A percentile compares a stretch with the other conserved stretches of the same genome.
Evolutionary conservation across 352 stramenopile species (phyloP).

Genomic region (Halophytophthora polymorphica): DNA sequence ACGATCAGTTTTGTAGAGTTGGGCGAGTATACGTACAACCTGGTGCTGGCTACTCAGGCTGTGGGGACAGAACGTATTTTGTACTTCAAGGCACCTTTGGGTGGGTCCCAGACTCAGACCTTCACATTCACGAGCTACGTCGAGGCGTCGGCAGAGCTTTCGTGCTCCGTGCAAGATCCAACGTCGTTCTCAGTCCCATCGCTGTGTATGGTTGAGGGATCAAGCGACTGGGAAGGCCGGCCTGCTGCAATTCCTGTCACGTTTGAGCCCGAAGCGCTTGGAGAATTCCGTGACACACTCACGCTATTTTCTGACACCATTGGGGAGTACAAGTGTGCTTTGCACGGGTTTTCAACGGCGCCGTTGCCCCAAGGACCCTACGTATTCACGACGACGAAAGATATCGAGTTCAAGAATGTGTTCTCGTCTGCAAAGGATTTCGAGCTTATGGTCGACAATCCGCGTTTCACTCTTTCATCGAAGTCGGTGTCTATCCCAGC

Average conservation of each 20-base stretch:
- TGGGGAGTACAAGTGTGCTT: constrained; percentile 82
- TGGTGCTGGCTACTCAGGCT: constrained; percentile 72
- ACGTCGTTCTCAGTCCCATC: constrained; percentile 69
- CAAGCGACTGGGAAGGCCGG: constrained; percentile 73
- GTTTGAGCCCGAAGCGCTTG: constrained; percentile 89
- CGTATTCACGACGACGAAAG: constrained; percentile 47
- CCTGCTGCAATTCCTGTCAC: constrained; percentile 57
- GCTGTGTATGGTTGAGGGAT: constrained; percentile 45
- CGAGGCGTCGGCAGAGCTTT: constrained; percentile 39
- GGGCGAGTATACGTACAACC: constrained; percentile 86
- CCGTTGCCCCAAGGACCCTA: constrained; percentile 85
- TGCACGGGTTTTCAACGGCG: constrained; percentile 74
- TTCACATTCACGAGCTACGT: constrained; percentile 76
- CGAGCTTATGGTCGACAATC: constrained; percentile 74
- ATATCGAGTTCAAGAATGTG: constrained; percentile 91
- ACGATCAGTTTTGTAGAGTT: constrained; percentile 83
- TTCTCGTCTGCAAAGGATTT: constrained; percentile 80
- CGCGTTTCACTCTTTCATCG: constrained; percentile 56
- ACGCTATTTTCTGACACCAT: constrained; percentile 53
- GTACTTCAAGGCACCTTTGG: constrained; percentile 81
- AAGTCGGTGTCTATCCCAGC: constrained; percentile 63
- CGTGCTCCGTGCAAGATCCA: constrained; percentile 51
- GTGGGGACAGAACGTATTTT: constrained; percentile 66
- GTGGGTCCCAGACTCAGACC: constrained; percentile 66
- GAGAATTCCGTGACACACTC: constrained; percentile 81